Evolutionary conservation across 148 eudicot genomes (phyloP).

Genomic region (Diospyros kaki): DNA sequence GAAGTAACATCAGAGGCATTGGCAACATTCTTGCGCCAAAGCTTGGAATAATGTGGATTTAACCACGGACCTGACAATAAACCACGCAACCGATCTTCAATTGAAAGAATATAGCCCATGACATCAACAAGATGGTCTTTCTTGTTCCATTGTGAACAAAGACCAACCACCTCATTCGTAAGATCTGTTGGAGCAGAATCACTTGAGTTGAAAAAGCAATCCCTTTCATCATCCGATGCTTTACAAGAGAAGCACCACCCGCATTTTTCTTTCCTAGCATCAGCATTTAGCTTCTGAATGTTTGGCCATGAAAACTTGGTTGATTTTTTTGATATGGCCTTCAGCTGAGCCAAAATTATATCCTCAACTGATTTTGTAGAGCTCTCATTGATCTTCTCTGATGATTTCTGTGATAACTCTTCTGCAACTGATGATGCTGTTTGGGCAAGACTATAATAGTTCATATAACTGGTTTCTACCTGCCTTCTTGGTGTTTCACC

Average conservation of each 20-base stretch:
- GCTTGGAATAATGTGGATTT: constrained; percentile 55
- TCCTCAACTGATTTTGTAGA: constrained; percentile 55
- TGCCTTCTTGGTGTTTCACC: constrained; percentile 19
- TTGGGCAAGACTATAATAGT: constrained; percentile 66
- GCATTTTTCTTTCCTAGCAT: constrained; percentile 71
- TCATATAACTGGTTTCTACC: constrained; percentile 38
- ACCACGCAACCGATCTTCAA: constrained; percentile 84
- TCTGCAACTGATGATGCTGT: constrained; percentile 62
- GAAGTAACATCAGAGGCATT: constrained; percentile 49
- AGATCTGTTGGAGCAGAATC: constrained; percentile 41
- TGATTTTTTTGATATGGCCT: constrained; percentile 52
- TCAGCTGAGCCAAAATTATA: constrained; percentile 58
- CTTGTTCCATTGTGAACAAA: constrained; percentile 30
- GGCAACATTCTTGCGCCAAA: constrained; percentile 56
- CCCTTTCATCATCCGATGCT: constrained; percentile 60
- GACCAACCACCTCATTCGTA: constrained; percentile 37
- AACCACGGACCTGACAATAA: constrained; percentile 89
- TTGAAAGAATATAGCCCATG: constrained; percentile 52
- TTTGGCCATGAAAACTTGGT: constrained; percentile 63
- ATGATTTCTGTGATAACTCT: constrained; percentile 55
- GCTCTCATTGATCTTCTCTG: constrained; percentile 40
- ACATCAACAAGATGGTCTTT: constrained; percentile 68
- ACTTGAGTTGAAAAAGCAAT: constrained; percentile 59
- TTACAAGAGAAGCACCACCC: constrained; percentile 91
- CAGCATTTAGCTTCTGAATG: constrained; percentile 29